These are phyloP conservation scores for Ogataea neopini DNA, from an alignment of 805 yeast species.

Conservation along the genomic window DNA sequence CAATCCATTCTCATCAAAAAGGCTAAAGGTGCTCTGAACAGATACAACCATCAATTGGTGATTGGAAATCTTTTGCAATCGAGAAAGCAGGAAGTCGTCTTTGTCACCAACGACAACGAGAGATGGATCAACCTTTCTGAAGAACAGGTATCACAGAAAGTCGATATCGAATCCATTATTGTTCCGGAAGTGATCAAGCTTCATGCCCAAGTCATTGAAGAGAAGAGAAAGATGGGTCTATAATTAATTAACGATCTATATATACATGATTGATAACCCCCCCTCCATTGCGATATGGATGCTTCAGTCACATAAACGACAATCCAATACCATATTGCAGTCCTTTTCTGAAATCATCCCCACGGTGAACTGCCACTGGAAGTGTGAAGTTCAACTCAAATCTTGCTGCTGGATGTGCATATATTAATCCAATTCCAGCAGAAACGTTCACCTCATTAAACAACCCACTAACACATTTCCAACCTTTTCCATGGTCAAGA, in stretches of 20 bases:
- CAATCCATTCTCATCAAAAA: slow-evolving; percentile 64
- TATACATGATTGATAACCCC: slow-evolving; percentile 6
- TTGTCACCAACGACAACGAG: slow-evolving; percentile 57
- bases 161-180: slow-evolving; percentile 76
- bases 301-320: slow-evolving; percentile 47
- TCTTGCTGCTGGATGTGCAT: slow-evolving; percentile 58
- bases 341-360: slow-evolving; percentile 52
- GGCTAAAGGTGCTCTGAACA: slow-evolving; percentile 72
- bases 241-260: slow-evolving; percentile 11
- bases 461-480: slow-evolving; percentile 7
- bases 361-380: slow-evolving; percentile 46
- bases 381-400: slow-evolving; percentile 57
- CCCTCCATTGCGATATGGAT: no score
- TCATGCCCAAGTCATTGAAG: slow-evolving; percentile 64
- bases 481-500: slow-evolving; percentile 18
- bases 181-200: slow-evolving; percentile 71
- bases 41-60: slow-evolving; percentile 91
- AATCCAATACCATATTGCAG: slow-evolving; percentile 60
- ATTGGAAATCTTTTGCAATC: slow-evolving; percentile 92
- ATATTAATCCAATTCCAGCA: slow-evolving; percentile 51
- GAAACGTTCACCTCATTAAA: slow-evolving; percentile 37
- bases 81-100: slow-evolving; percentile 83
- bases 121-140: slow-evolving; percentile 54
- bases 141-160: slow-evolving; percentile 38
- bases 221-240: slow-evolving; percentile 28